A percentile compares a stretch with the other conserved stretches of the same genome.
phyloP scores from a whole-genome alignment of 2,329 filamentous ascomycete species.

The Aspergillus sp. region DNA sequence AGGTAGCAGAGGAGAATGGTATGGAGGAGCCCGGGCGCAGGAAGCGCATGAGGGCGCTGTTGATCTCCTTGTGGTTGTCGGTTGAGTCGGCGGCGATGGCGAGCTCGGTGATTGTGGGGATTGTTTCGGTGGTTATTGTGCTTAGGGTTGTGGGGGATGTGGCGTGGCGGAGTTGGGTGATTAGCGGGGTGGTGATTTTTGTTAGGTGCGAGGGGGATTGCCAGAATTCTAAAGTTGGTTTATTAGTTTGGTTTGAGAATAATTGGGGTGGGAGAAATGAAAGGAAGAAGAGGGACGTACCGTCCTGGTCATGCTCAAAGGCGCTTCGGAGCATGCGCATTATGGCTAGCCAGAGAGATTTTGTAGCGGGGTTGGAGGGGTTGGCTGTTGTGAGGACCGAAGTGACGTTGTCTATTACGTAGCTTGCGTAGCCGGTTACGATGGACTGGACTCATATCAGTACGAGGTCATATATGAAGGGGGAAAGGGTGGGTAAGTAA shows the following conservation, averaged over 20 bases:
- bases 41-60: conserved; percentile 74
- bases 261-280: neutral
- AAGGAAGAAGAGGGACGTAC: conserved; percentile 34
- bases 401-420: conserved; percentile 76
- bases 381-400: conserved; percentile 58
- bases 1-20: conserved; percentile 5
- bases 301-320: conserved; percentile 89
- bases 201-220: conserved; percentile 86
- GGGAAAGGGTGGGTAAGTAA: conserved; percentile 10
- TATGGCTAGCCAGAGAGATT: conserved; percentile 70
- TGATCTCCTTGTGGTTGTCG: conserved; percentile 89
- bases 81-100: conserved; percentile 80
- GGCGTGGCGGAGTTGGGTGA: conserved; percentile 65
- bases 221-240: conserved; percentile 71
- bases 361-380: conserved; percentile 53
- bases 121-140: conserved; percentile 60
- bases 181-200: conserved; percentile 70
- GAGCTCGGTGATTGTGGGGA: conserved; percentile 78
- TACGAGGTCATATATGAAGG: conserved; percentile 1
- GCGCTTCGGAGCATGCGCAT: conserved; percentile 73
- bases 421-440: conserved; percentile 88
- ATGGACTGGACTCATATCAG: conserved; percentile 63
- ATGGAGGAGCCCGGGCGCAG: conserved; percentile 62
- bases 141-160: conserved; percentile 43
- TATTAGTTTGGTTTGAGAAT: conserved; percentile 16